phyloP scores from a whole-genome alignment of 306 rosid species.

The Sicyos edulis region DNA sequence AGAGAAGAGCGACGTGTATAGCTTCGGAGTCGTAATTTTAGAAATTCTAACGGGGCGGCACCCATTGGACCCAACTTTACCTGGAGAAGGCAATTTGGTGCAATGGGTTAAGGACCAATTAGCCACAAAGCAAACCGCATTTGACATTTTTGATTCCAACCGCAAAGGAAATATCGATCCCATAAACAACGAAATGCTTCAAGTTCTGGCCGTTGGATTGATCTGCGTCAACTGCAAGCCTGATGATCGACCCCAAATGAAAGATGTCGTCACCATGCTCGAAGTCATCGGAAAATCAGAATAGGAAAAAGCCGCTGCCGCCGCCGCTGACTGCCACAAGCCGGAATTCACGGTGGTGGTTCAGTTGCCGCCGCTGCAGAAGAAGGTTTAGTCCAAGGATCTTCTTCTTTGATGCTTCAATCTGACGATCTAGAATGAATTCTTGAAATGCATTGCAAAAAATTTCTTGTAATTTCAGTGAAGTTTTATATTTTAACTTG shows the following conservation, averaged over 20 bases:
- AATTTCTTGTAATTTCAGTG: background rate
- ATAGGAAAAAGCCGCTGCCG: conserved; percentile 26
- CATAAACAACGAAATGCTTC: conserved; percentile 62
- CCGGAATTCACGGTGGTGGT: conserved; percentile 28
- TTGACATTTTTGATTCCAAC: conserved; percentile 60
- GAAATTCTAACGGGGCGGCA: conserved; percentile 86
- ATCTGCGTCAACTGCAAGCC: conserved; percentile 44
- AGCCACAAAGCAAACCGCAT: conserved; percentile 39
- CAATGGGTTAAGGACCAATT: conserved; percentile 75
- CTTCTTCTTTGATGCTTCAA: conserved; percentile 68
- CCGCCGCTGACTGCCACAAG: conserved; percentile 37
- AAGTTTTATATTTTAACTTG: background rate
- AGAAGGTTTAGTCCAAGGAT: conserved; percentile 44
- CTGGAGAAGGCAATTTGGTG: conserved; percentile 55
- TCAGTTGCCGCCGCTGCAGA: conserved; percentile 54
- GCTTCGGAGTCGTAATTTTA: conserved; percentile 72
- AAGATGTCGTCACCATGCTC: conserved; percentile 74
- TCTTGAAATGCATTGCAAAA: too few relatives aligned
- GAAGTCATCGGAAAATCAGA: conserved; percentile 50
- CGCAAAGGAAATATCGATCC: conserved; percentile 59
- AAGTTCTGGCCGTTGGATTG: conserved; percentile 63
- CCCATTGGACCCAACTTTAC: conserved; percentile 83
- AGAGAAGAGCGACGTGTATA: conserved; percentile 78
- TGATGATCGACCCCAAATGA: conserved; percentile 75
- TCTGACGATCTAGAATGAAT: background rate